Base-by-base conservation (phyloP, 2,329 filamentous ascomycete species). In the Aspergillus clavatus region DNA sequence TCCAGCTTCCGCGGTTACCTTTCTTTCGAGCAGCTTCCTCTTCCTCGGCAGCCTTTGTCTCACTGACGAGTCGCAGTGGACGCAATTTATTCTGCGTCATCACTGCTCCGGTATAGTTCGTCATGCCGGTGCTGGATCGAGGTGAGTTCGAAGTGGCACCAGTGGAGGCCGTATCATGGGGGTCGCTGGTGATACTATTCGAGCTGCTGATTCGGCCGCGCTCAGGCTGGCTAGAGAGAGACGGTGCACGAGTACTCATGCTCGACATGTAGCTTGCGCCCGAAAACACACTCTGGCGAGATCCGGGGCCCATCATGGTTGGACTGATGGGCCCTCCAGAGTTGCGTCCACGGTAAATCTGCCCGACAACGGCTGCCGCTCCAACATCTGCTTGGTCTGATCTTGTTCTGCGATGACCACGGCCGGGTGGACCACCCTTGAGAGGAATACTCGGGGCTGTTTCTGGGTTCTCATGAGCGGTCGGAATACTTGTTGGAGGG, bases 291-390 rank as follows among this genome's bases (percentile, higher is more conserved):
- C 64, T 69, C 44, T 70, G 66, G 6, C 67, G 65, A 3, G 65
- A 68, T n/a, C 63, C 65, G 27, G 65, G 65, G 6, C 65, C 66
- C 52, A 71, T 62, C 4, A 64, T 46, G 14, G 67, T 83, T 71
- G 57, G 81, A 71, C 66, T 81, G 74, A 72, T 71, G 40, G 62
- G 75, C 18, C 85, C 79, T 11, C 67, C 65, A 5, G 70, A 71
- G 38, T 67, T 66, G 16, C 68, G 79, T 11, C 85, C 85, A 60
- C 84, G 84, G 72, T 94, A 94, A 86, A 95, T 95, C 67, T 90
- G 89, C 58, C 87, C 88, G 39, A 95, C 84, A 23, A 95, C 80
- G 48, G 78, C 81, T 6, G 87, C 86, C 14, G 82, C 83, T 42
- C 69, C 61, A 37, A 64, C 58, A 46, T 68, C 67, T 8, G 67